Evolutionary conservation across 2,329 filamentous ascomycete species (phyloP).

Genomic region (Orbilia quercus): DNA sequence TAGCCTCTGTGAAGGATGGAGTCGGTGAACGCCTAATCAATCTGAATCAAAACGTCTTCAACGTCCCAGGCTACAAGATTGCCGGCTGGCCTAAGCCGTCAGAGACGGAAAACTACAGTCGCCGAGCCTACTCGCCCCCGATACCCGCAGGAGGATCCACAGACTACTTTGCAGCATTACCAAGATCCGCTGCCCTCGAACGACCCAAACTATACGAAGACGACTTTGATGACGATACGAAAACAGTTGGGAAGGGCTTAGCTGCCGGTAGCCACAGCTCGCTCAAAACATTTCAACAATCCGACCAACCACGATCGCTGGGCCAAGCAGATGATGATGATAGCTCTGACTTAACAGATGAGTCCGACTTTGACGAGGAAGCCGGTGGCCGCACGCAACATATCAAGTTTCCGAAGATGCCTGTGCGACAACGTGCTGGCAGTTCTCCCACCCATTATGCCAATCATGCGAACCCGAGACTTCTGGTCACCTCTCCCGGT

Average conservation of each 20-base stretch:
- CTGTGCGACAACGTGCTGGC: constrained; percentile 82
- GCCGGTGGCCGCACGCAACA: constrained; percentile 78
- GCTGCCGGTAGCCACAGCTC: constrained; percentile 75
- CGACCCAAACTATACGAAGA: constrained; percentile 74
- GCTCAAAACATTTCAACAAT: constrained; percentile 72
- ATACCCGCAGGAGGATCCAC: constrained; percentile 84
- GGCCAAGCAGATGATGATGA: constrained; percentile 76
- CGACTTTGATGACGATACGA: constrained; percentile 74
- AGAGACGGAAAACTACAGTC: constrained; percentile 69
- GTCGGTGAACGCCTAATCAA: constrained; percentile 86
- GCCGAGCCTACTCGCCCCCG: constrained; percentile 84
- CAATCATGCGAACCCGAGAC: constrained; percentile 69
- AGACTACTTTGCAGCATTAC: constrained; percentile 79
- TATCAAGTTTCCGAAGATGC: constrained; percentile 97
- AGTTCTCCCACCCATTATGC: constrained; percentile 76
- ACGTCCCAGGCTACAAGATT: constrained; percentile 82
- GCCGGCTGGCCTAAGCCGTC: constrained; percentile 82
- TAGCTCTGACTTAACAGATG: constrained; percentile 84
- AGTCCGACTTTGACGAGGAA: constrained; percentile 82
- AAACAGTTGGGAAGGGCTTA: constrained; percentile 70
- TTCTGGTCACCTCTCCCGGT: constrained; percentile 74
- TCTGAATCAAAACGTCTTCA: constrained; percentile 81
- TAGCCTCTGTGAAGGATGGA: constrained; percentile 82
- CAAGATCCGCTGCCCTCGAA: constrained; percentile 69
- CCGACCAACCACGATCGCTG: constrained; percentile 64